A percentile compares a stretch with the other conserved stretches of the same genome.
Conservation (phyloP, 1,284 basidiomycete genomes). For the Ustilago curta region DNA sequence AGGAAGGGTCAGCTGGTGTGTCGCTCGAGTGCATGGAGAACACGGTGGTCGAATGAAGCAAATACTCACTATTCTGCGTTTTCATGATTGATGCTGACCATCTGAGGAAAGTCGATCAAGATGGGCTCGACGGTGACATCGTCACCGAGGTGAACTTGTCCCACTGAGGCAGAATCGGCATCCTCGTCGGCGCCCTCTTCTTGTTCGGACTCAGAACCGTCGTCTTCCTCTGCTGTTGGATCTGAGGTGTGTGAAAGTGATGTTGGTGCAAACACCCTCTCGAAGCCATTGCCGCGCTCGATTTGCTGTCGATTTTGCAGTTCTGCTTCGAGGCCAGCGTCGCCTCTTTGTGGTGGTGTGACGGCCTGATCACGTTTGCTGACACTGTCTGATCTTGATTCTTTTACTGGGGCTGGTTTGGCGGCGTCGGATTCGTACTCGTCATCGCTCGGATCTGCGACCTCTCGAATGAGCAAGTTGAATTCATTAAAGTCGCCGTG, state of each 20-base stretch:
- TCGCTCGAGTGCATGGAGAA: not conserved
- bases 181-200: conserved; percentile 66
- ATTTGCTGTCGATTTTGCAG: conserved; percentile 35
- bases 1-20: not conserved
- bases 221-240: conserved; percentile 4
- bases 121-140: conserved; percentile 81
- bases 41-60: not conserved
- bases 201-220: conserved; percentile 43
- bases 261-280: conserved; percentile 47
- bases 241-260: conserved; percentile 22
- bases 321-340: conserved; percentile 13
- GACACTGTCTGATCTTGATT: conserved; percentile 13
- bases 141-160: conserved; percentile 82
- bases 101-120: conserved; percentile 98
- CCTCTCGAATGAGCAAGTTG: conserved; percentile 88
- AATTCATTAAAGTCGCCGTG: conserved; percentile 99
- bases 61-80: conserved; percentile 91
- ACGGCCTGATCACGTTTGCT: not conserved
- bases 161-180: conserved; percentile 74
- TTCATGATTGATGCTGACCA: conserved; percentile 96
- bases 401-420: conserved; percentile 17
- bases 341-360: not conserved
- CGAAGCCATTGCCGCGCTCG: conserved; percentile 62
- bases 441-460: conserved; percentile 30
- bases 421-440: conserved; percentile 32